Evolutionary conservation across 2,329 filamentous ascomycete genomes (phyloP), one percentile per base, ranked within the genome.

Genomic region (Aphanocladium album): DNA sequence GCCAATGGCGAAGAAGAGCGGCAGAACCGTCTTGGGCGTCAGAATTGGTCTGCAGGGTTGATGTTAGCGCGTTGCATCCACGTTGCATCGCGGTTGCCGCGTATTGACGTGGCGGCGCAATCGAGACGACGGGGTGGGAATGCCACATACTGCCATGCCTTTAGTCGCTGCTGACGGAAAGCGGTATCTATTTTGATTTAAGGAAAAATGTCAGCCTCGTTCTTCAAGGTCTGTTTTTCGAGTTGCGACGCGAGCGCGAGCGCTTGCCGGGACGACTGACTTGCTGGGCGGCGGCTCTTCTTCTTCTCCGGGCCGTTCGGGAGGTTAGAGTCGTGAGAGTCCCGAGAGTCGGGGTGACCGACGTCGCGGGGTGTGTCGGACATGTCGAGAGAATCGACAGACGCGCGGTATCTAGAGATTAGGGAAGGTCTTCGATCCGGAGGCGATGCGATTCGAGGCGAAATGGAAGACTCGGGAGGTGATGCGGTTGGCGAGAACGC

Each of bases 121-220:
- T 8, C 19, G 19, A 16, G 7, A 12, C 14, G 21, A 30, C 11
- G 33, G 9, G 21, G 23, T 16, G 27, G 25, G 5, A 39, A 19
- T 33, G 39, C 27, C 46, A 84, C 91, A 77, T 81, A 96, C 89
- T 99, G 95, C 95, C 95, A 99, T 79, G 95, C 95, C 79, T 98
- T 97, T 75, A 99, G 79, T 72, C 95, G 88, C 77, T 99, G 95
- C 74, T 99, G 95, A 69, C 95, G 86, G 74, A 98, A 99, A 12
- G 95, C 95, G 62, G 93, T 98, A 79, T 98, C 91, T 96, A 71
- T 16, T 2, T 11, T 9, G 6, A 35, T 35, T n/a, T n/a, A n/a
- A 16, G 33, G 12, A 2, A 39, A 39, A 37, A 5, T 43, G 16
- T 59, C 25, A 58, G 56, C 23, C n/a, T 4, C 30, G 56, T 21